Conservation (phyloP, 345 rosid species). For the Turnera subulata region DNA sequence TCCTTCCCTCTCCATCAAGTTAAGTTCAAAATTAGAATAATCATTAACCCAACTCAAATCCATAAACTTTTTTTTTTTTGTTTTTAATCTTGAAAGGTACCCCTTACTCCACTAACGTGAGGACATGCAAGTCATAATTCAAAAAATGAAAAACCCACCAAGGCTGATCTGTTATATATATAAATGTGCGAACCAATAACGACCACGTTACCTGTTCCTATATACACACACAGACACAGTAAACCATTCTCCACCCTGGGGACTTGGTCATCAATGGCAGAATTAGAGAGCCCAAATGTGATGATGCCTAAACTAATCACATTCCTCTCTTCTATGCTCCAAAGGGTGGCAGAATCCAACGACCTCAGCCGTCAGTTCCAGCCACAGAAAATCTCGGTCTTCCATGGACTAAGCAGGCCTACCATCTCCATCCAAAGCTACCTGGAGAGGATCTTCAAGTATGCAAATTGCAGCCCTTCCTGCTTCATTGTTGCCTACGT, state of each 20-base stretch:
- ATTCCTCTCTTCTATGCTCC: conserved; percentile 71
- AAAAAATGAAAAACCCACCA: too few relatives aligned
- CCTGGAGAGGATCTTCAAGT: conserved; percentile 75
- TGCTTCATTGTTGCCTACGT: conserved; percentile 85
- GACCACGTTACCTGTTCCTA: conserved; percentile 29
- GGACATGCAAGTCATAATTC: conserved; percentile 23
- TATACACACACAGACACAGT: conserved; percentile 7
- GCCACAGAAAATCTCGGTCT: conserved; percentile 56
- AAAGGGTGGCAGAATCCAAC: conserved; percentile 66
- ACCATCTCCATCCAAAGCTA: conserved; percentile 69
- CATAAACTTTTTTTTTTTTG: background rate
- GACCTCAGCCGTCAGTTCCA: conserved; percentile 36
- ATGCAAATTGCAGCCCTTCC: conserved; percentile 85
- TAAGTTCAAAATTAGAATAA: conserved; percentile 5
- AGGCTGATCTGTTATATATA: too few relatives aligned
- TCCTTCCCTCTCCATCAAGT: conserved; percentile 11
- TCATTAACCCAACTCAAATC: conserved; percentile 12
- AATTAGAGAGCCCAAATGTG: conserved; percentile 53
- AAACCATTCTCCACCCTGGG: conserved; percentile 4
- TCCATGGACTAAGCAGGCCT: conserved; percentile 75
- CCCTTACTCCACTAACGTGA: background rate
- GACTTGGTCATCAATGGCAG: conserved; percentile 41
- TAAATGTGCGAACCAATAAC: conserved; percentile 20
- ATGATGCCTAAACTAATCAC: conserved; percentile 72
- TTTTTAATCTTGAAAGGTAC: background rate